phyloP scores from a whole-genome alignment of 1,139 yeast genomes.

The Suhomyces bolitotheri region DNA sequence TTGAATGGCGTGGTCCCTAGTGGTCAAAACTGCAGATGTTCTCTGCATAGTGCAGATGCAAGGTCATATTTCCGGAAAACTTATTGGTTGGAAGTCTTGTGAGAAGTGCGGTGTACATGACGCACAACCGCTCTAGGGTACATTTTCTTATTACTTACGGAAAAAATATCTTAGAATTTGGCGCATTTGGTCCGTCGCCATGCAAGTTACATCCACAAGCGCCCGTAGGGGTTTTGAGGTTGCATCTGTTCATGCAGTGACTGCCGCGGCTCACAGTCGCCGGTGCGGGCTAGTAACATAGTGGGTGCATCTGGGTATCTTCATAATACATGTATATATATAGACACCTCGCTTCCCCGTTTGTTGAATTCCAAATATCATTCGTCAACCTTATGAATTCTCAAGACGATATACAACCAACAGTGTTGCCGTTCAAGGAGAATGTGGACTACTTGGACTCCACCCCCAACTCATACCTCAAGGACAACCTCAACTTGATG shows the following conservation, averaged over 20 bases:
- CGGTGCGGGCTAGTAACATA: slow-evolving; percentile 4
- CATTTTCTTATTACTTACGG: background rate
- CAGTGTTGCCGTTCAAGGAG: slow-evolving; percentile 20
- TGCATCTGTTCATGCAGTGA: slow-evolving; percentile 2
- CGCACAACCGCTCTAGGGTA: too few species aligned
- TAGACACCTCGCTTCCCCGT: too few species aligned
- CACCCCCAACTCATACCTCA: slow-evolving; percentile 15
- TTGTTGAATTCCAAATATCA: background rate
- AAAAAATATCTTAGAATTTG: slow-evolving; percentile 8
- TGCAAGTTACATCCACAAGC: background rate
- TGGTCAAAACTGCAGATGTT: slow-evolving; percentile 4
- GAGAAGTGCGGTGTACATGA: background rate
- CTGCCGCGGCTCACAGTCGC: slow-evolving; percentile 6
- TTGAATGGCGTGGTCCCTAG: background rate
- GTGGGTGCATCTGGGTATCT: too few species aligned
- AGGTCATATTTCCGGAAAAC: background rate
- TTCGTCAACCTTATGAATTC: background rate
- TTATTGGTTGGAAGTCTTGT: background rate
- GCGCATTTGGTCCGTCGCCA: background rate
- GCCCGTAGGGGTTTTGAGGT: background rate
- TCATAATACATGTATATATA: slow-evolving; percentile 1
- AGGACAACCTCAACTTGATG: slow-evolving; percentile 16
- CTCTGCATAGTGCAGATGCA: slow-evolving; percentile 4
- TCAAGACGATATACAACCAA: slow-evolving; percentile 7
- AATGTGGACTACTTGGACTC: slow-evolving; percentile 39